Base-by-base conservation (phyloP, 2,329 filamentous ascomycete genomes). In the Pyrenophora graminea region DNA sequence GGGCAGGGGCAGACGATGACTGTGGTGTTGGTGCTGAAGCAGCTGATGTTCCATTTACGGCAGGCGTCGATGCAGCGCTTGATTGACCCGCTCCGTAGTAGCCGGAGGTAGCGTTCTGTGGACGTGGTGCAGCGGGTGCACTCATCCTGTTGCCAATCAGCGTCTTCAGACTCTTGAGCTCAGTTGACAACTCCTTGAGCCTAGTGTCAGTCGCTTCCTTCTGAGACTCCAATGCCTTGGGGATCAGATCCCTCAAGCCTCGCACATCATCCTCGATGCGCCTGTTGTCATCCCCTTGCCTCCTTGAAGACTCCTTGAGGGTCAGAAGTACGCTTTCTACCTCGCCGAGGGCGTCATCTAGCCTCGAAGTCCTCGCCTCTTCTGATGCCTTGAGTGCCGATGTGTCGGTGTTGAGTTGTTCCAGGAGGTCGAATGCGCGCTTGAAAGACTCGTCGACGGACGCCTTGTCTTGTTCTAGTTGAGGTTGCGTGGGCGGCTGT, bases 401-500 rank as follows among this genome's bases (percentile, higher is more conserved):
- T 0, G 94, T 99, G 72, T 99, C 95, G 63, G 90, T 89, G 32
- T 90, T 85, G 1, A 99, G 83, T 70, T 97, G 94, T 53, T 99
- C 94, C 9, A 99, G 86, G 12, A 97, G 82, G 15, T 87, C 81
- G 71, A 99, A 99, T 2, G 93, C 91, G 66, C 89, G 90, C 63
- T 94, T 89, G 74, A 99, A 99, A 52, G 93, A 89, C 58, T 92
- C 91, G 71, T 97, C 92, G 51, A 99, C 92, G 33, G 85, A 85
- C 56, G 90, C 85, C 76, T 99, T 99, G 73, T 99, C 94, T 71
- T 95, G 88, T 68, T 97, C 91, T 8, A 99, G 80, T 69, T 96
- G 91, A 49, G 95, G 91, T 8, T 91, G 90, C 1, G 94, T 99
- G 1, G 94, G 94, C 3, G 94, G 95, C 10, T 92, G 88, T 54